phyloP scores from a whole-genome alignment of 2,329 filamentous ascomycete species.

The Magnaporthiopsis rhizophila region DNA sequence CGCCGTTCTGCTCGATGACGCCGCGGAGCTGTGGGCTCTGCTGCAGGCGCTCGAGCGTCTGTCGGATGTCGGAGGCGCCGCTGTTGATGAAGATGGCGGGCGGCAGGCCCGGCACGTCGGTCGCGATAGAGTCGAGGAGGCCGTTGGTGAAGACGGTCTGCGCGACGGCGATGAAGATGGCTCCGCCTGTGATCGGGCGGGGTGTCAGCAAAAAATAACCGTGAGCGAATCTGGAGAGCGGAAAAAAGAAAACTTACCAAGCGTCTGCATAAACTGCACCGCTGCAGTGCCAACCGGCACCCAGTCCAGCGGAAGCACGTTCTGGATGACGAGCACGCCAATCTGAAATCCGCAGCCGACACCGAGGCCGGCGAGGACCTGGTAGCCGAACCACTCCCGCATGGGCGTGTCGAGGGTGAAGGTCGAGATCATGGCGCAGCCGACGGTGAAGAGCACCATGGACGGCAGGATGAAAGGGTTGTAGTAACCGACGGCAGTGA shows the following conservation, averaged over 20 bases:
- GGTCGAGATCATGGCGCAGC: conserved; percentile 46
- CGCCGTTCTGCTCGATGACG: not conserved
- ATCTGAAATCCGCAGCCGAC: conserved; percentile 38
- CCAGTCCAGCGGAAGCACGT: conserved; percentile 35
- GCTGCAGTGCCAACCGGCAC: conserved; percentile 41
- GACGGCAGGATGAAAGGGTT: conserved; percentile 16
- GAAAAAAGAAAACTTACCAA: conserved; percentile 30
- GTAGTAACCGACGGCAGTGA: conserved; percentile 19
- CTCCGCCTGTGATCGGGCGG: not conserved
- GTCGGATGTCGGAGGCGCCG: conserved; percentile 8
- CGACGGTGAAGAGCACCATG: conserved; percentile 33
- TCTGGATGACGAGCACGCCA: conserved; percentile 39
- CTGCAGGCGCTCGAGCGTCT: not conserved
- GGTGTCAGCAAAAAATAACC: not conserved
- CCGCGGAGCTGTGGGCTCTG: not conserved
- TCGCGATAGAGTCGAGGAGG: conserved; percentile 30
- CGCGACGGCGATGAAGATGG: conserved; percentile 52
- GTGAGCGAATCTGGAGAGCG: not conserved
- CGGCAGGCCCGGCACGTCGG: conserved; percentile 10
- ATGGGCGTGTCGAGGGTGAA: conserved; percentile 36
- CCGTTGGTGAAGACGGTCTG: conserved; percentile 61
- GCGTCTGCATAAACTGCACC: conserved; percentile 51
- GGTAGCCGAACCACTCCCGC: conserved; percentile 46
- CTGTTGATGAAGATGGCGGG: conserved; percentile 11
- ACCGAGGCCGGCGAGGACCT: conserved; percentile 40